Percentiles rank a stretch among this genome's conserved stretches.
Conservation (phyloP, 148 eudicot species). For the Vaccinium vitisidaea region DNA sequence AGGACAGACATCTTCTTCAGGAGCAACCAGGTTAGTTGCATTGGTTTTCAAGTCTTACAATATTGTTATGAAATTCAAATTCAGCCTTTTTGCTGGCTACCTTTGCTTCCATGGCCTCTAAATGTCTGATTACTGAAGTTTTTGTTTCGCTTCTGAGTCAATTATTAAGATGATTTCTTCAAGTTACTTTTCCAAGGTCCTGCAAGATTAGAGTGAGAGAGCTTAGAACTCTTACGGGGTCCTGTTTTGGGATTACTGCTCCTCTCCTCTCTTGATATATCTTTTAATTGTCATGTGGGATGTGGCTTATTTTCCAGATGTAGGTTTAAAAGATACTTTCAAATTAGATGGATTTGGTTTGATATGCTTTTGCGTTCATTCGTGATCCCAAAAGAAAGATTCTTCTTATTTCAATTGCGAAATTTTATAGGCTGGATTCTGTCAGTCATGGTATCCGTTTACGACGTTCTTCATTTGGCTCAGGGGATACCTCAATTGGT, state of each 20-base stretch:
- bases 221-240: background rate
- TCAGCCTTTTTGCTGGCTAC: too few relatives aligned
- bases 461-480: background rate
- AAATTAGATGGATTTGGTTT: background rate
- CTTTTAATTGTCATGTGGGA: background rate
- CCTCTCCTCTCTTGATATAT: background rate
- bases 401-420: background rate
- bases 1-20: constrained; percentile 64
- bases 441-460: background rate
- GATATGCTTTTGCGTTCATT: background rate
- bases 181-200: background rate
- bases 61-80: background rate
- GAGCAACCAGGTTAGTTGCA: constrained; percentile 51
- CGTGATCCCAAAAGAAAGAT: background rate
- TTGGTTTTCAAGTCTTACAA: background rate
- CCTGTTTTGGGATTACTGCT: background rate
- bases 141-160: background rate
- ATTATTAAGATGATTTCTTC: constrained; percentile 4
- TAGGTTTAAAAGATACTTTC: background rate
- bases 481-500: background rate
- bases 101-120: background rate
- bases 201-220: background rate
- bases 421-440: background rate
- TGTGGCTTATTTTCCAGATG: background rate
- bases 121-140: background rate